These are phyloP conservation scores for Leptomonas pyrrhocoris DNA, from an alignment of 208 protist species.

Conservation along the genomic window DNA sequence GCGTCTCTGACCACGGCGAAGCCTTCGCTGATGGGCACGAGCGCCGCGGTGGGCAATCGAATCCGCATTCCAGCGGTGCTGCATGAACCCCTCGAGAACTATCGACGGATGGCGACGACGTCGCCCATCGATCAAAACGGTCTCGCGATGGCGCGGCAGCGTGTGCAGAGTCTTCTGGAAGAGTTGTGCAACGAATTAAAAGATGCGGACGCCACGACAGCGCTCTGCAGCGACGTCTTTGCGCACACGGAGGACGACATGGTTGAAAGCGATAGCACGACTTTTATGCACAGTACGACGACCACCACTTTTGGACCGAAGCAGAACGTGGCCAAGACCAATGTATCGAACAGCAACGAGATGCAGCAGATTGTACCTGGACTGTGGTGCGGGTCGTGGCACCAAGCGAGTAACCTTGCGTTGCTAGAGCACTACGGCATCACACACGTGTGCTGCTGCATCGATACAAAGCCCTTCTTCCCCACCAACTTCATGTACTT, in stretches of 20 bases:
- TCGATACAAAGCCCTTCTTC: conserved; percentile 57
- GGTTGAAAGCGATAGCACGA: neutral
- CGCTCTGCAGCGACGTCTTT: conserved; percentile 23
- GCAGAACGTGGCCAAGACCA: neutral
- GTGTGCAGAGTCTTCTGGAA: conserved; percentile 24
- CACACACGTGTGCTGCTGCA: conserved; percentile 80
- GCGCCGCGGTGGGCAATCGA: conserved; percentile 26
- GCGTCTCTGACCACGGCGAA: neutral
- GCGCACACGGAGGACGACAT: neutral
- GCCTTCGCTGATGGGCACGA: conserved; percentile 14
- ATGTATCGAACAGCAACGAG: conserved; percentile 18
- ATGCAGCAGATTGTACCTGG: conserved; percentile 86
- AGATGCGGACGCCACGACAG: conserved; percentile 9
- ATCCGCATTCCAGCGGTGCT: conserved; percentile 35
- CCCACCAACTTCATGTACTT: conserved; percentile 67
- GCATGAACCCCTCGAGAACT: conserved; percentile 42
- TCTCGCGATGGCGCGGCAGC: conserved; percentile 23
- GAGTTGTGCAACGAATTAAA: conserved; percentile 17
- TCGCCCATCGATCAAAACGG: conserved; percentile 36
- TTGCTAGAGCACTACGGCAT: conserved; percentile 51
- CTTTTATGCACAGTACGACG: neutral
- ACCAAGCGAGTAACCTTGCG: conserved; percentile 50
- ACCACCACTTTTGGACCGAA: neutral
- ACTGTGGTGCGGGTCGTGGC: conserved; percentile 82
- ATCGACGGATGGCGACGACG: conserved; percentile 71